These are phyloP conservation scores for Fragaria nilgerrensis DNA, from an alignment of 306 rosid genomes.

Conservation along the genomic window DNA sequence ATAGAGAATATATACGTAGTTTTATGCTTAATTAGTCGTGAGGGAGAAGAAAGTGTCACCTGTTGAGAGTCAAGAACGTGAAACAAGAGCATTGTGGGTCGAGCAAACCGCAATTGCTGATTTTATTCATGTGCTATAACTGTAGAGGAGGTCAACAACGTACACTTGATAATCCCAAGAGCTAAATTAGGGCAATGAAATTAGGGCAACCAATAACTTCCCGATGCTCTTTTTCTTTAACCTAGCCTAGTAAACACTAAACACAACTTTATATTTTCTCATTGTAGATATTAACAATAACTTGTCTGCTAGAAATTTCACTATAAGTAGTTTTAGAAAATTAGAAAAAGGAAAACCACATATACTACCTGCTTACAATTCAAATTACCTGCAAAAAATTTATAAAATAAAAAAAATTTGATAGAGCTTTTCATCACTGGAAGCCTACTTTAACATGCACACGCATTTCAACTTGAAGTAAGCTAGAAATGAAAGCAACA, in stretches of 20 bases:
- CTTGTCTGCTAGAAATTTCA: background rate
- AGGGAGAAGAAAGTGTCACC: constrained; percentile 31
- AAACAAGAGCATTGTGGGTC: constrained; percentile 21
- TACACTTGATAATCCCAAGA: constrained; percentile 2
- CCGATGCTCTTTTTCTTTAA: background rate
- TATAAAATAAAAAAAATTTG: no score
- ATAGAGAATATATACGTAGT: no score
- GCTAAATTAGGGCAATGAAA: constrained; percentile 4
- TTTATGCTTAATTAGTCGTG: constrained; percentile 19
- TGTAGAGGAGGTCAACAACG: background rate
- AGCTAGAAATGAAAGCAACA: background rate
- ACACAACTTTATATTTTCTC: background rate
- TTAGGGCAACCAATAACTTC: background rate
- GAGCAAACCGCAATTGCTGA: constrained; percentile 20
- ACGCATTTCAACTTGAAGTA: background rate
- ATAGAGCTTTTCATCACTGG: background rate
- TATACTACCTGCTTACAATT: background rate
- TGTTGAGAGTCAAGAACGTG: constrained; percentile 13
- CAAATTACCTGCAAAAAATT: background rate
- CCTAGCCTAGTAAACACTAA: background rate
- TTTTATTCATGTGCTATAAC: constrained; percentile 5
- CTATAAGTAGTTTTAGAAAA: background rate
- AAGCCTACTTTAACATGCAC: background rate
- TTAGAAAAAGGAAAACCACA: background rate
- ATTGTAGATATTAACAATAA: background rate